Conservation (phyloP, 73 alveolate species). For the Diophrys sp. region DNA sequence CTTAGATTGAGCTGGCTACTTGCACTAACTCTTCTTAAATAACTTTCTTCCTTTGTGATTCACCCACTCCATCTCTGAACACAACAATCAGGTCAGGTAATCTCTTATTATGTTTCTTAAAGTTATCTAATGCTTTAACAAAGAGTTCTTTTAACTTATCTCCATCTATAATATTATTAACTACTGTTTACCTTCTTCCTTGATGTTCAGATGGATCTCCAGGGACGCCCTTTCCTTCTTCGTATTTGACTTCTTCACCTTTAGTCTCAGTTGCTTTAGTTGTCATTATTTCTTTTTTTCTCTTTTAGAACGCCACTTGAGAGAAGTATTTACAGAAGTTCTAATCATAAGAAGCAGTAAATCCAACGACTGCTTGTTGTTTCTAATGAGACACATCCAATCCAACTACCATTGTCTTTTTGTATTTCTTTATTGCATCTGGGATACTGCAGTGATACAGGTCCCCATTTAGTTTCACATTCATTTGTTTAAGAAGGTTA, state of each 20-base stretch:
- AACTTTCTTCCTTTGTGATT: slow-evolving; percentile 16
- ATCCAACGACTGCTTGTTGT: slow-evolving; percentile 17
- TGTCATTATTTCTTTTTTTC: slow-evolving; percentile 17
- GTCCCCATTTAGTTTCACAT: background rate
- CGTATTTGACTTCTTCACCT: background rate
- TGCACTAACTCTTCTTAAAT: slow-evolving; percentile 3
- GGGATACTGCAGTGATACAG: background rate
- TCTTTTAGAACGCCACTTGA: slow-evolving; percentile 1
- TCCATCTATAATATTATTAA: background rate
- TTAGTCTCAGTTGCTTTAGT: background rate
- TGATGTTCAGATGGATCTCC: no score
- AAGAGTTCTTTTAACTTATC: slow-evolving; percentile 13
- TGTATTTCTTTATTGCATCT: background rate
- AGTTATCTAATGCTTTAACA: background rate
- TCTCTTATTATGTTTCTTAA: background rate
- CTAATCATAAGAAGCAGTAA: slow-evolving; percentile 17
- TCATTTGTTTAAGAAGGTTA: slow-evolving; percentile 1
- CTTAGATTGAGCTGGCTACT: background rate
- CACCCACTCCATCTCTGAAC: slow-evolving; percentile 46
- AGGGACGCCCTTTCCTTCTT: no score
- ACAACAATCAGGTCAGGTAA: slow-evolving; percentile 15
- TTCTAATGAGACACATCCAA: slow-evolving; percentile 37
- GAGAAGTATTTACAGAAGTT: slow-evolving; percentile 23
- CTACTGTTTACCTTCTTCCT: background rate
- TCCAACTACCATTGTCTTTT: slow-evolving; percentile 30